Base-by-base conservation (phyloP, 2,329 filamentous ascomycete genomes). In the Exophiala lecanii-corni region DNA sequence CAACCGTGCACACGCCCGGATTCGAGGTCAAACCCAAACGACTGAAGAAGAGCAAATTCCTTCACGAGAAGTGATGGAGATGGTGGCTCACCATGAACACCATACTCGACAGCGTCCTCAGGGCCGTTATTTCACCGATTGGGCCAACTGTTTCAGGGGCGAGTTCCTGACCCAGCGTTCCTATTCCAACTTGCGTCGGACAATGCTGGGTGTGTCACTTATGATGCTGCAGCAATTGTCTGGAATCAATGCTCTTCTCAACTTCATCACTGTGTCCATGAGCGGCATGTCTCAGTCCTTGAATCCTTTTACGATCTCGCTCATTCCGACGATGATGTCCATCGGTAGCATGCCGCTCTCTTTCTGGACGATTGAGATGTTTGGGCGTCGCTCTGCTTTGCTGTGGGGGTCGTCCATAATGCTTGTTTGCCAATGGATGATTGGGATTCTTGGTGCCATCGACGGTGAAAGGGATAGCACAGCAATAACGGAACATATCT, bases 21-120 rank as follows among this genome's bases (percentile, higher is more conserved):
- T 94, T 20, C 84, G 88, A 61, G 84, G 84, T 49, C 84, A 92
- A 69, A 74, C 82, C 35, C 58, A 67, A 39, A 78, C 84, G 42
- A 89, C 84, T 18, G 76, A 82, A 50, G 88, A 78, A 63, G 81
- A 94, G 66, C 78, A 82, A 67, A 70, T 78, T 48, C 6, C 12
- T 6, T 12, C 23, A 12, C 23, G 7, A 12, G 88, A 94, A 68
- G 75, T 94, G 33, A 78, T 82, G 25, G 88, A 94, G 70, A 86
- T 95, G 53, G 74, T 91, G 45, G 88, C 87, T 69, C 94, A 94
- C 74, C 79, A 89, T 67, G 84, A 86, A 67, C 88, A 89, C 62
- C 89, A 94, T 72, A 72, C 82, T 57, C 59, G 78, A 39, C 69
- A 84, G 40, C 82, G 84, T 41, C 83, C 83, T 48, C 66, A 73